Conservation (phyloP, 371 early-diverging fungal species). For the Saksenaea vasiformis region DNA sequence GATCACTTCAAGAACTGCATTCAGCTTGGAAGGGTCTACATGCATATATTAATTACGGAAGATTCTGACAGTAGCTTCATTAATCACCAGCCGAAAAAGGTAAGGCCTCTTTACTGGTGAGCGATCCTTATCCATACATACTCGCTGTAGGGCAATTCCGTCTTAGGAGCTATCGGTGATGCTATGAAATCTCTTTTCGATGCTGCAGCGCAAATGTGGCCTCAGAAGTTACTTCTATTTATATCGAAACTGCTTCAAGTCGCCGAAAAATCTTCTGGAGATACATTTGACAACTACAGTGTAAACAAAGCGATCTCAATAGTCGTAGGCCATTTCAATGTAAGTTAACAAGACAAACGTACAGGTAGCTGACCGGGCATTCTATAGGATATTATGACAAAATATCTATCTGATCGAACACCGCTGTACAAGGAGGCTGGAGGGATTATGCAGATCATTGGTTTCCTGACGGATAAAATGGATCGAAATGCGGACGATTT, state of each 20-base stretch:
- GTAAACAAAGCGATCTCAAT: conserved; percentile 8
- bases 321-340: conserved; percentile 15
- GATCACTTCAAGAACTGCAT: conserved; percentile 9
- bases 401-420: conserved; percentile 31
- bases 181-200: conserved; percentile 19
- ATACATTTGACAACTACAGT: background rate
- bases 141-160: conserved; percentile 16
- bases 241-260: conserved; percentile 2
- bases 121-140: too few species aligned
- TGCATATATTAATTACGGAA: conserved; percentile 31
- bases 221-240: conserved; percentile 17
- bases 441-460: conserved; percentile 30
- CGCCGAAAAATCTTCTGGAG: background rate
- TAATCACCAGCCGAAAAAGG: conserved; percentile 33
- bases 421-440: conserved; percentile 50
- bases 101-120: too few species aligned
- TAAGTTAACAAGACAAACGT: background rate
- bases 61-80: conserved; percentile 43
- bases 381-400: conserved; percentile 26
- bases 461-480: conserved; percentile 25
- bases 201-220: conserved; percentile 30
- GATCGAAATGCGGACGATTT: conserved; percentile 16
- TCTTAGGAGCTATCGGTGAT: conserved; percentile 14
- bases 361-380: background rate
- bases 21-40: conserved; percentile 19